Conservation (phyloP, 345 rosid species). For the Camelina laxa region DNA sequence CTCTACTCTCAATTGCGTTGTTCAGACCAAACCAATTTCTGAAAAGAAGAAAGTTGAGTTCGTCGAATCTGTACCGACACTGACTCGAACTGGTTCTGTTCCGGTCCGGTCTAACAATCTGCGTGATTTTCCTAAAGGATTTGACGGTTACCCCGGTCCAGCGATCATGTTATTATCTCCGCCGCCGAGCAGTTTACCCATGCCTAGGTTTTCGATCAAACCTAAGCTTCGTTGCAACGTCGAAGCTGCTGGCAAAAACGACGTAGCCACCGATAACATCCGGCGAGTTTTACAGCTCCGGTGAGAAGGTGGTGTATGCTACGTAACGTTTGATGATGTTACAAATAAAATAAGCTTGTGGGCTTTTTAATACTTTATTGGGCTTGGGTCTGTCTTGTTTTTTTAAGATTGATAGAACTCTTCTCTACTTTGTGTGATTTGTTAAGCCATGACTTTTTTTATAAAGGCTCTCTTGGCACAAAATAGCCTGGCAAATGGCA, state of each 20-base stretch:
- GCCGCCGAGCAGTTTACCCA: slow-evolving; percentile 77
- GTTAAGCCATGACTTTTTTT: slow-evolving; percentile 35
- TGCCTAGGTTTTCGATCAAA: slow-evolving; percentile 66
- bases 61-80: slow-evolving; percentile 10
- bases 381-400: slow-evolving; percentile 18
- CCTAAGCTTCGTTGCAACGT: slow-evolving; percentile 64
- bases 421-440: slow-evolving; percentile 38
- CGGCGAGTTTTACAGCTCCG: slow-evolving; percentile 71
- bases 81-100: slow-evolving; percentile 43
- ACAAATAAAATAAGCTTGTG: slow-evolving; percentile 39
- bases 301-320: slow-evolving; percentile 44
- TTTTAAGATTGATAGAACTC: slow-evolving; percentile 37
- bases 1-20: slow-evolving; percentile 25
- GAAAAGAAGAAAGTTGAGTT: slow-evolving; percentile 21
- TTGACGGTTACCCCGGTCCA: slow-evolving; percentile 51
- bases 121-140: slow-evolving; percentile 53
- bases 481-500: slow-evolving; percentile 13
- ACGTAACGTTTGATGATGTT: not conserved
- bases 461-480: slow-evolving; percentile 30
- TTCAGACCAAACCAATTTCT: slow-evolving; percentile 3
- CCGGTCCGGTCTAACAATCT: slow-evolving; percentile 44
- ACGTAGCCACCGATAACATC: slow-evolving; percentile 66
- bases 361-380: slow-evolving; percentile 20
- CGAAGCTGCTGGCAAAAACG: slow-evolving; percentile 57
- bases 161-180: slow-evolving; percentile 56